Evolutionary conservation across 805 yeast genomes (phyloP).

Genomic region (Tetrapisispora nanseiensis): DNA sequence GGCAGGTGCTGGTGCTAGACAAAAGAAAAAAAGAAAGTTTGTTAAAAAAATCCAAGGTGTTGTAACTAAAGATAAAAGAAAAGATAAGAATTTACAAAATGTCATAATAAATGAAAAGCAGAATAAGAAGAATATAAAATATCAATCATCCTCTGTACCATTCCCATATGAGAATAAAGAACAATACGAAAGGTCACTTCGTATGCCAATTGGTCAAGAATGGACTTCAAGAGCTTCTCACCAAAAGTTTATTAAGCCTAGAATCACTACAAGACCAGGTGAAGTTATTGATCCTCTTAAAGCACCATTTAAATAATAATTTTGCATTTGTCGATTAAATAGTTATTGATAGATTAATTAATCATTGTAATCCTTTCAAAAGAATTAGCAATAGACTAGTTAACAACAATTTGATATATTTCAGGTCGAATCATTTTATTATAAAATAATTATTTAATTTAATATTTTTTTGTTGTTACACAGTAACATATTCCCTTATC

Average conservation of each 20-base stretch:
- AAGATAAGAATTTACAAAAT: conserved; percentile 63
- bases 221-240: conserved; percentile 87
- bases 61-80: conserved; percentile 57
- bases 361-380: too few species aligned
- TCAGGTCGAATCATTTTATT: too few species aligned
- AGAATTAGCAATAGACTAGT: neutral
- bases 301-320: conserved; percentile 53
- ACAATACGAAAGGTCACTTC: conserved; percentile 86
- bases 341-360: too few species aligned
- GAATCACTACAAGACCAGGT: conserved; percentile 79
- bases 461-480: too few species aligned
- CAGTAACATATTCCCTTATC: too few species aligned
- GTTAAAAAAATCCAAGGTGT: conserved; percentile 71
- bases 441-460: too few species aligned
- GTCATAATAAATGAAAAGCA: conserved; percentile 85
- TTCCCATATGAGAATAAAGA: conserved; percentile 89
- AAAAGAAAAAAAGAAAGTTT: conserved; percentile 48
- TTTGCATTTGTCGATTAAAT: neutral
- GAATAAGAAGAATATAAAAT: conserved; percentile 76
- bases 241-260: conserved; percentile 82
- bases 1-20: conserved; percentile 46
- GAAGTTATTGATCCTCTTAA: conserved; percentile 83
- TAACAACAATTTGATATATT: neutral
- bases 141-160: conserved; percentile 84
- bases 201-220: conserved; percentile 96